These are phyloP conservation scores for Lichenothelia convexa DNA, from an alignment of 495 filamentous ascomycete genomes.

Conservation along the genomic window DNA sequence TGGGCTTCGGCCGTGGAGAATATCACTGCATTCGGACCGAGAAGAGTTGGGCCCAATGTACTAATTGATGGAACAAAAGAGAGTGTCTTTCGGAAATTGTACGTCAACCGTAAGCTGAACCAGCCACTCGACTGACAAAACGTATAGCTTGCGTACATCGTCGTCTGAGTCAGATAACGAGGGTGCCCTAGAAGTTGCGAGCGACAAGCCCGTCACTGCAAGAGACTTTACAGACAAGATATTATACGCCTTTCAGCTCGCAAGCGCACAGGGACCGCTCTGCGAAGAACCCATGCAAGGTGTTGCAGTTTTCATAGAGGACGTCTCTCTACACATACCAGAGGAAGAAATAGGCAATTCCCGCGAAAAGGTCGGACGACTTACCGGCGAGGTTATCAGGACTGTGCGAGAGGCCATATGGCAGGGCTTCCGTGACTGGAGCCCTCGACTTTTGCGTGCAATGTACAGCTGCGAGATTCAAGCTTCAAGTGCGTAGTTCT, in stretches of 20 bases:
- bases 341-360: constrained; percentile 33
- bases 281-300: constrained; percentile 92
- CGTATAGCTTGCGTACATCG: background rate
- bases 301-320: constrained; percentile 78
- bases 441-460: constrained; percentile 78
- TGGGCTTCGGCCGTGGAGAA: constrained; percentile 66
- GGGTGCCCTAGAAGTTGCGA: background rate
- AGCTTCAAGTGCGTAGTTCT: constrained; percentile 51
- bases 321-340: constrained; percentile 38
- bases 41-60: constrained; percentile 71
- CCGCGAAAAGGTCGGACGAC: constrained; percentile 52
- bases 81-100: constrained; percentile 59
- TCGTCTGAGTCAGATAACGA: constrained; percentile 6
- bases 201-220: constrained; percentile 37
- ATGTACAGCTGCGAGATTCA: constrained; percentile 98
- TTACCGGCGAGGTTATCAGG: constrained; percentile 83
- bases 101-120: constrained; percentile 14
- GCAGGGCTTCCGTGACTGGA: constrained; percentile 88
- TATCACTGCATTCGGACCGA: constrained; percentile 78
- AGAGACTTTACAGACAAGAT: constrained; percentile 78
- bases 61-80: constrained; percentile 68
- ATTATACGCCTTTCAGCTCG: constrained; percentile 79
- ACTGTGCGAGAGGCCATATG: constrained; percentile 70
- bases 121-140: background rate
- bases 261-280: constrained; percentile 74